Base-by-base conservation (phyloP, 2,329 filamentous ascomycete genomes). In the Fusarium guadeloupense region DNA sequence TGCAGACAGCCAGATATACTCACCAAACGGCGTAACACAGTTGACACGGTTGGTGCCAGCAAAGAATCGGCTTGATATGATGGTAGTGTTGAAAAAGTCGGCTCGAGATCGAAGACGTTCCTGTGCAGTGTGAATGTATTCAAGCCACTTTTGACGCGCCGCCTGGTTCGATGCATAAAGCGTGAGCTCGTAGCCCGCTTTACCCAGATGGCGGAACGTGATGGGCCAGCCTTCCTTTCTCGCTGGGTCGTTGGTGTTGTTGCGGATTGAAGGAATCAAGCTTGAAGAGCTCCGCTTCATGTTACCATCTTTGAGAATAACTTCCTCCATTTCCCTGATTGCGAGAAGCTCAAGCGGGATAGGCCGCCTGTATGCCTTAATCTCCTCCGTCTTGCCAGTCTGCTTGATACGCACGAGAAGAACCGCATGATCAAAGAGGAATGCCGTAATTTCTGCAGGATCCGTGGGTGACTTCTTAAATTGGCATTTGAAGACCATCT, bases 281-380 rank as follows among this genome's bases (percentile, higher is more conserved):
- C 92, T 94, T 4, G 93, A 95, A 1, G 94, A 96, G 13, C 93
- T 89, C 45, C 95, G 85, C 78, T 97, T 98, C 28, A 92, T 82
- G 39, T 92, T 83, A 20, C 93, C 93, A 42, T 89, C 77, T 62
- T 86, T 88, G 4, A 93, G 93, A 35, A 97, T 91, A 25, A 98
- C 89, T 73, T 97, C 93, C 47, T 98, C 94, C 94, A 99, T 98
- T 73, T 98, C 94, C 47, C 90, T 89, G 67, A 99, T 98, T 20
- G 95, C 89, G 14, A 99, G 83, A 7, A 99, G 83, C 74, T 99
- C 95, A 26, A 99, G 80, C 13, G 95, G 95, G 66, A 99, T 99
- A 1, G 95, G 95, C 62, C 87, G 92, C 70, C 93, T 87, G 76
- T 98, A 98, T 1, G 97, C 95, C 73, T 96, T 95, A 59, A 96